Conservation (phyloP, 2,329 filamentous ascomycete species). For the Diaporthe longicolla region DNA sequence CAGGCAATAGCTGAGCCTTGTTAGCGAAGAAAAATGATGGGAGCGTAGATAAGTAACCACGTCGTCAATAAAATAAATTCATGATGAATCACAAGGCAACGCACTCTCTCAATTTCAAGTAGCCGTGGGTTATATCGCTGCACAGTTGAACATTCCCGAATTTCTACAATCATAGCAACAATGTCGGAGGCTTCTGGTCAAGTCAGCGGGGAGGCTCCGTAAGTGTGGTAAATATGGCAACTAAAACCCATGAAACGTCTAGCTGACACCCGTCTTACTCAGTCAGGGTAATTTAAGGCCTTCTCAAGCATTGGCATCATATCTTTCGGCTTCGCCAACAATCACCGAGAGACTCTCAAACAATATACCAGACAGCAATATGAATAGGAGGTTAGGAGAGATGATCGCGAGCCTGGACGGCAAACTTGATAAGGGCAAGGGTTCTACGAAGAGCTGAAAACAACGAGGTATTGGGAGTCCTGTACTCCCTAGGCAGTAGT, state of each 20-base stretch:
- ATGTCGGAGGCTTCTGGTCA: neutral
- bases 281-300: neutral
- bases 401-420: neutral
- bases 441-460: neutral
- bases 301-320: neutral
- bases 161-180: no score
- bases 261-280: neutral
- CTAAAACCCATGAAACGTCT: rapidly evolving
- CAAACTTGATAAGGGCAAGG: neutral
- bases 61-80: no score
- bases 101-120: no score
- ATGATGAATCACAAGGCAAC: no score
- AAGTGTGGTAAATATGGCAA: neutral
- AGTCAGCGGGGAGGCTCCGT: constrained; percentile 14
- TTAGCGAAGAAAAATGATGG: no score
- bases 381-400: neutral
- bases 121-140: no score
- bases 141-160: no score
- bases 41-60: no score
- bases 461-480: neutral
- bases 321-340: neutral
- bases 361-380: neutral
- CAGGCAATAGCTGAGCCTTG: no score
- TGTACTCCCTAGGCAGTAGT: no score
- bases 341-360: constrained; percentile 1